These are phyloP conservation scores for Medicago ruthenica DNA, from an alignment of 306 rosid species.

Conservation along the genomic window DNA sequence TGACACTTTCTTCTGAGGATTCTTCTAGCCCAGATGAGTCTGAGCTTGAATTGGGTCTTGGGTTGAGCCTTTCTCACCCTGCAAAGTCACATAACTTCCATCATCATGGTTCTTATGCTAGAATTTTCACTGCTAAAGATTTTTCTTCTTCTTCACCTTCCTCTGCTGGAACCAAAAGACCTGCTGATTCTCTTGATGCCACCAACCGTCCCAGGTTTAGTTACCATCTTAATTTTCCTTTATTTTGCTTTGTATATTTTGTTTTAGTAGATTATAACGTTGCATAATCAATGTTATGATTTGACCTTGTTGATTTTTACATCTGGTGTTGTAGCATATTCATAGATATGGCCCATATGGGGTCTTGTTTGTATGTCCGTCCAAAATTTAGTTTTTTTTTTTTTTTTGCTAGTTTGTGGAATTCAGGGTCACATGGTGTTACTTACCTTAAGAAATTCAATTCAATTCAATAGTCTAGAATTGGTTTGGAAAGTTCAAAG, in stretches of 20 bases:
- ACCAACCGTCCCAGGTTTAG: constrained; percentile 62
- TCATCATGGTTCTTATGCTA: constrained; percentile 47
- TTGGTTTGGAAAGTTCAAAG: constrained; percentile 17
- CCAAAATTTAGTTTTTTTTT: neutral
- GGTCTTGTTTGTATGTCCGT: neutral
- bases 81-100: neutral
- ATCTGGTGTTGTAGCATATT: constrained; percentile 1
- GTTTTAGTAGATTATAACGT: constrained; percentile 12
- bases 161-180: constrained; percentile 69
- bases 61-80: constrained; percentile 64
- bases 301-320: constrained; percentile 14
- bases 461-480: neutral
- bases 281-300: neutral
- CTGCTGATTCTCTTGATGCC: constrained; percentile 74
- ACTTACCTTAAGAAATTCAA: neutral
- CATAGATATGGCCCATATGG: neutral
- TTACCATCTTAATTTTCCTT: neutral
- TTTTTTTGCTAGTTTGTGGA: neutral
- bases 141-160: constrained; percentile 55
- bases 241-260: neutral
- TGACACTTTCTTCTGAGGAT: constrained; percentile 83
- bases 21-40: constrained; percentile 82
- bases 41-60: constrained; percentile 83
- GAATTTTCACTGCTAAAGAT: constrained; percentile 80
- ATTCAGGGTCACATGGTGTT: constrained; percentile 25